Conservation (phyloP, 257 asterid genomes). For the Penstemon davidsonii region DNA sequence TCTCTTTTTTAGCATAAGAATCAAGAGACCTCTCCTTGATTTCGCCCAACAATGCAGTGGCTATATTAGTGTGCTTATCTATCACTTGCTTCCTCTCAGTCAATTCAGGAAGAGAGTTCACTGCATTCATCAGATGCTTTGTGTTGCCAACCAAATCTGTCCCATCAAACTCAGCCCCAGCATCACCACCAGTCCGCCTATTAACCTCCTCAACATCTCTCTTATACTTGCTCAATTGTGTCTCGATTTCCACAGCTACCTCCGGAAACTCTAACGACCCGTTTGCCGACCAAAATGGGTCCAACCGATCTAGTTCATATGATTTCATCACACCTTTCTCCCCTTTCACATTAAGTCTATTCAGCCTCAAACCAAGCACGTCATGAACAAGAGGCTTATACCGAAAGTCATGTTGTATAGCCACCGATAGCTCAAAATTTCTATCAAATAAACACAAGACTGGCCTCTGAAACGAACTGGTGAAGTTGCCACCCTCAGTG, state of each 20-base stretch:
- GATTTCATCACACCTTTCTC: conserved; percentile 91
- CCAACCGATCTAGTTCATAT: conserved; percentile 69
- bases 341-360: conserved; percentile 79
- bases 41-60: conserved; percentile 70
- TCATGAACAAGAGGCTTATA: conserved; percentile 95
- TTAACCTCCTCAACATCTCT: conserved; percentile 91
- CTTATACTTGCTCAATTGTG: conserved; percentile 80
- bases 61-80: conserved; percentile 83
- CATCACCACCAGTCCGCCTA: conserved; percentile 79
- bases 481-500: conserved; percentile 71
- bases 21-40: conserved; percentile 77
- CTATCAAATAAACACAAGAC: conserved; percentile 86
- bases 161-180: conserved; percentile 86
- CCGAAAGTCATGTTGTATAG: conserved; percentile 93
- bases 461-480: conserved; percentile 92
- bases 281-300: conserved; percentile 86
- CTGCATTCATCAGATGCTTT: conserved; percentile 92
- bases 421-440: conserved; percentile 87
- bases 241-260: conserved; percentile 87
- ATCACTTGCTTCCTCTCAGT: background rate
- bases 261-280: conserved; percentile 87
- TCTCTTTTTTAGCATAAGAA: conserved; percentile 81
- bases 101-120: conserved; percentile 82
- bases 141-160: conserved; percentile 86
- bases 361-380: conserved; percentile 89